Percentiles rank a stretch among this genome's conserved stretches.
Conservation (phyloP, 2,329 filamentous ascomycete species). For the Ceratocystis diversiconidia region DNA sequence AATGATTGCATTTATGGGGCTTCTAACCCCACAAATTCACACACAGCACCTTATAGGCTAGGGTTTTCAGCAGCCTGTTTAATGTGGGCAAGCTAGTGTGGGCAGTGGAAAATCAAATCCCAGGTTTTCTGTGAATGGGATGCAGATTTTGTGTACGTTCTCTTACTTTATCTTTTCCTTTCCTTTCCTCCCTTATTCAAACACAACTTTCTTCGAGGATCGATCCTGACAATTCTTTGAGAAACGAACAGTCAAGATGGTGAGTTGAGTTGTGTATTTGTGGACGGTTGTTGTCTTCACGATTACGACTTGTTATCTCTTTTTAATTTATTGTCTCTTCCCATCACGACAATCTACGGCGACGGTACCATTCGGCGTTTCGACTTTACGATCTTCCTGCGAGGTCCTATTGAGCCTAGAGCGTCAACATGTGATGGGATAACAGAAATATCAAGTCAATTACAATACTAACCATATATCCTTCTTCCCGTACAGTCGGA, state of each 20-base stretch:
- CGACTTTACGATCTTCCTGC: background rate
- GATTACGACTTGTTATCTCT: background rate
- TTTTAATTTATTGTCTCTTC: background rate
- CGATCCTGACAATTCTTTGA: slow-evolving; percentile 41
- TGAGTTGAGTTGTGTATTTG: slow-evolving; percentile 28
- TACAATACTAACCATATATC: background rate
- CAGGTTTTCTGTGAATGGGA: slow-evolving; percentile 17
- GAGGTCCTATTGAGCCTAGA: background rate
- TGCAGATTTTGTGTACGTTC: slow-evolving; percentile 13
- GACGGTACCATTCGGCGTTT: background rate
- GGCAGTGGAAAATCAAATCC: slow-evolving; percentile 18
- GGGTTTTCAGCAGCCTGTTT: slow-evolving; percentile 28
- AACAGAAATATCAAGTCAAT: background rate
- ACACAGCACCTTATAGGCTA: slow-evolving; percentile 23
- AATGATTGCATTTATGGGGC: slow-evolving; percentile 20
- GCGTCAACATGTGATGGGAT: background rate
- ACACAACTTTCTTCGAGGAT: slow-evolving; percentile 47
- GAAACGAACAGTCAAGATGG: slow-evolving; percentile 44
- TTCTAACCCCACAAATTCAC: slow-evolving; percentile 32
- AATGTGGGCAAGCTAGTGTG: slow-evolving; percentile 31
- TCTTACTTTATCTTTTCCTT: slow-evolving; percentile 19
- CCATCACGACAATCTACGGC: slow-evolving; percentile 5
- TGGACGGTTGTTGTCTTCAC: background rate
- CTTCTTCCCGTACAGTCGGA: slow-evolving; percentile 56
- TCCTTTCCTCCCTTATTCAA: slow-evolving; percentile 23